phyloP scores from a whole-genome alignment of 495 filamentous ascomycete species.

The Daldinia loculata region DNA sequence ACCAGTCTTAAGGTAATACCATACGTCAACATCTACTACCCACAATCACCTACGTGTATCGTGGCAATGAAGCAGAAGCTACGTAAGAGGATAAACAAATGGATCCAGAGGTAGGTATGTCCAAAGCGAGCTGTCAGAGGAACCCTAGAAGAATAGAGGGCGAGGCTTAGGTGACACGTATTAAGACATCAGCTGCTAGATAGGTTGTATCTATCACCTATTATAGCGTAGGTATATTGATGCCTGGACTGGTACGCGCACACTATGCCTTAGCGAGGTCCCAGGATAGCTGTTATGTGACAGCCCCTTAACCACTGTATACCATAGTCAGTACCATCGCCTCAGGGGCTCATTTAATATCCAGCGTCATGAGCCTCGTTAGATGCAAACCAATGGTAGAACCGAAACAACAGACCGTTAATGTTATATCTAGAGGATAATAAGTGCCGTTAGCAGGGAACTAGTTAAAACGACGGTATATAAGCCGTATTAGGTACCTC shows the following conservation, averaged over 20 bases:
- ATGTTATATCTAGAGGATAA: neutral
- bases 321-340: neutral
- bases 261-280: neutral
- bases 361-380: neutral
- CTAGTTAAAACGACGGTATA: neutral
- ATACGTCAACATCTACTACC: neutral
- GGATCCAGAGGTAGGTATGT: neutral
- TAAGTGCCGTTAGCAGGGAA: neutral
- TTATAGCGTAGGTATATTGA: neutral
- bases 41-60: neutral
- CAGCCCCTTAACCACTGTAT: neutral
- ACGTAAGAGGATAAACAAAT: neutral
- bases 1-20: neutral
- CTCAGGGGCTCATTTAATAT: neutral
- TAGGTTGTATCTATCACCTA: neutral
- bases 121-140: neutral
- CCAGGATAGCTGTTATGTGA: neutral
- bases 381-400: neutral
- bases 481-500: too few relatives aligned
- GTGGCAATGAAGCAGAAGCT: neutral
- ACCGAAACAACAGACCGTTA: neutral
- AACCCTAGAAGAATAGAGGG: neutral
- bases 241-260: neutral
- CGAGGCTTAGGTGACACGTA: neutral
- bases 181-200: neutral